These are phyloP conservation scores for Moricandia arvensis DNA, from an alignment of 345 rosid genomes.

Conservation along the genomic window DNA sequence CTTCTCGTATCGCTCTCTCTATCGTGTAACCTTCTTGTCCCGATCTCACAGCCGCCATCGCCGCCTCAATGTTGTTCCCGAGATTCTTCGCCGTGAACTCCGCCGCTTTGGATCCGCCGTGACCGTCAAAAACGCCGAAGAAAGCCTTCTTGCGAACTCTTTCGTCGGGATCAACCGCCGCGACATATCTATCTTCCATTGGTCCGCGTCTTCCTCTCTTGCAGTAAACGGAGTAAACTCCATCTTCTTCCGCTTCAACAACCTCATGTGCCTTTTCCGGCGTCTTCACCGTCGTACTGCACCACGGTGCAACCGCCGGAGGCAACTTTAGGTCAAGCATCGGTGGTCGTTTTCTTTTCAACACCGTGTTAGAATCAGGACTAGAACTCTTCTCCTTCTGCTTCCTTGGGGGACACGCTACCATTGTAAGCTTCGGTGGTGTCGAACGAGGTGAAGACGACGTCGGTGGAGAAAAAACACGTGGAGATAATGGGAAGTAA, in stretches of 20 bases:
- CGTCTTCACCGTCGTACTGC: conserved; percentile 20
- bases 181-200: conserved; percentile 37
- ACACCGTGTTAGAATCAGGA: conserved; percentile 13
- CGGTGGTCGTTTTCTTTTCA: conserved; percentile 39
- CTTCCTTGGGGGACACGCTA: conserved; percentile 25
- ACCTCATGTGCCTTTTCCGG: conserved; percentile 23
- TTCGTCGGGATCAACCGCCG: conserved; percentile 20
- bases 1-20: conserved; percentile 53
- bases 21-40: conserved; percentile 33
- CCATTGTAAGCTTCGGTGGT: conserved; percentile 16
- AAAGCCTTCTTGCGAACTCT: conserved; percentile 42
- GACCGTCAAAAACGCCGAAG: conserved; percentile 89
- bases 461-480: conserved; percentile 37
- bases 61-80: conserved; percentile 53
- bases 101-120: conserved; percentile 81
- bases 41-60: conserved; percentile 35
- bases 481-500: conserved; percentile 24
- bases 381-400: background rate
- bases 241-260: conserved; percentile 26
- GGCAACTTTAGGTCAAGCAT: conserved; percentile 26
- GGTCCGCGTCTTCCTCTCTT: conserved; percentile 41
- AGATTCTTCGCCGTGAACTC: conserved; percentile 70
- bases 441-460: conserved; percentile 26
- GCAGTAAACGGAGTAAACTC: conserved; percentile 37
- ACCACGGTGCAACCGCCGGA: conserved; percentile 14